Base-by-base conservation (phyloP, 371 early-diverging fungal species). In the Sporodiniella umbellata region DNA sequence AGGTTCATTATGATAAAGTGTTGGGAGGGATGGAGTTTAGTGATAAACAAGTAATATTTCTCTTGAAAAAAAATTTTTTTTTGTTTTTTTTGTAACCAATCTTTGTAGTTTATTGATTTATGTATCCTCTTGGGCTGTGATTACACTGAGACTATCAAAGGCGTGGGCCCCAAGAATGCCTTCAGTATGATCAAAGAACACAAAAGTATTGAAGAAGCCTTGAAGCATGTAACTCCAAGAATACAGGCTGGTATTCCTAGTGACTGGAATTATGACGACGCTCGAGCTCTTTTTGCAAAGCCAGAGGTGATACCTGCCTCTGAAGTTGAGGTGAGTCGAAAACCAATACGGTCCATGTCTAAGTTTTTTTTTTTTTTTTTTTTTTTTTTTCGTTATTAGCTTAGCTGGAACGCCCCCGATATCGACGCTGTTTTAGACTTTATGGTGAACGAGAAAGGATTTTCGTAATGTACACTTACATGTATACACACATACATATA, bases 81-180 rank as follows among this genome's bases (percentile, higher is more conserved):
- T n/a, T n/a, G n/a, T n/a, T n/a, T n/a, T n/a, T n/a, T n/a, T n/a
- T n/a, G n/a, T n/a, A n/a, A n/a, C n/a, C n/a, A n/a, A n/a, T n/a
- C n/a, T n/a, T n/a, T n/a, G n/a, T 71, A 95, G 89, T 99, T 99
- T 67, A 90, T 99, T 18, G 99, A 99, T 66, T 68, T 99, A 37
- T 99, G 99, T 78, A 99, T 99, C 51, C 68, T 99, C 42, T 77
- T 99, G 33, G 99, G 99, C 30, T 99, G 99, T 78, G 99, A 99
- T 77, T 99, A 99, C 75, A 94, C 94, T 45, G 93, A 96, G 42
- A 89, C 93, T 17, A 94, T 99, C 60, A 92, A 86, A 56, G 99
- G 99, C 3, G 87, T 99, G 46, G 99, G 99, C 1, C 98, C 98
- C 12, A 83, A 89, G n/a, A 82, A 86, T 12, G 99, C 98, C 0